Evolutionary conservation across 768 basidiomycete species (phyloP).

Genomic region (Tubosaeta sp.): DNA sequence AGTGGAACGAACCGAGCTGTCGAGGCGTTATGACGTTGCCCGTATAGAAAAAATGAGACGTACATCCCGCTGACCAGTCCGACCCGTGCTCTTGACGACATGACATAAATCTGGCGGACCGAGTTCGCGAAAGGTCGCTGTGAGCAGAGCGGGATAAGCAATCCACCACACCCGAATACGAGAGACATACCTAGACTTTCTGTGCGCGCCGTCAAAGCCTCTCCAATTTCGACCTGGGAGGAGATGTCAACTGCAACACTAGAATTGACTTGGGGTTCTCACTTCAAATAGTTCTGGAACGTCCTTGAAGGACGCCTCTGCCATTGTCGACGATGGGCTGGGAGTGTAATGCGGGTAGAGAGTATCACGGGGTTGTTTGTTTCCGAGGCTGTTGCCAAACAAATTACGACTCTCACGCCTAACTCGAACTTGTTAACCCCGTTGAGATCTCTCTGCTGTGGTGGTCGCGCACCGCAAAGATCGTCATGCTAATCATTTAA

Average conservation of each 20-base stretch:
- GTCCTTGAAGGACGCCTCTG: conserved; percentile 83
- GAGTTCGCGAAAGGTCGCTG: conserved; percentile 94
- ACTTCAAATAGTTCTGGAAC: conserved; percentile 98
- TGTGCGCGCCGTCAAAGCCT: conserved; percentile 83
- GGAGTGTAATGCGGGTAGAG: background rate
- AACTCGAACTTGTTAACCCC: too few species aligned
- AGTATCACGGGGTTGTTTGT: conserved; percentile 11
- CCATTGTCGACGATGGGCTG: conserved; percentile 34
- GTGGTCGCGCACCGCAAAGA: too few species aligned
- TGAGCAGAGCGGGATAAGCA: background rate
- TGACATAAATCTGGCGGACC: conserved; percentile 97
- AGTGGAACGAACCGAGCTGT: conserved; percentile 95
- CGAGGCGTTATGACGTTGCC: conserved; percentile 1
- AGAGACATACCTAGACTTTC: conserved; percentile 77
- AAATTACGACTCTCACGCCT: conserved; percentile 1
- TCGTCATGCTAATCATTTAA: too few species aligned
- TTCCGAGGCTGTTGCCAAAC: conserved; percentile 26
- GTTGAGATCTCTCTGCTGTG: too few species aligned
- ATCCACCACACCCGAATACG: background rate
- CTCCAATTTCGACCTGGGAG: conserved; percentile 78
- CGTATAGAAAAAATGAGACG: conserved; percentile 27
- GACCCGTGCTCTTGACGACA: conserved; percentile 87
- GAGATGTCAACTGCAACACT: conserved; percentile 1
- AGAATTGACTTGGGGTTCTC: conserved; percentile 12
- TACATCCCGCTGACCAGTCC: conserved; percentile 83